These are phyloP conservation scores for Trypanosoma vivax DNA, from an alignment of 208 protist species.

Conservation along the genomic window DNA sequence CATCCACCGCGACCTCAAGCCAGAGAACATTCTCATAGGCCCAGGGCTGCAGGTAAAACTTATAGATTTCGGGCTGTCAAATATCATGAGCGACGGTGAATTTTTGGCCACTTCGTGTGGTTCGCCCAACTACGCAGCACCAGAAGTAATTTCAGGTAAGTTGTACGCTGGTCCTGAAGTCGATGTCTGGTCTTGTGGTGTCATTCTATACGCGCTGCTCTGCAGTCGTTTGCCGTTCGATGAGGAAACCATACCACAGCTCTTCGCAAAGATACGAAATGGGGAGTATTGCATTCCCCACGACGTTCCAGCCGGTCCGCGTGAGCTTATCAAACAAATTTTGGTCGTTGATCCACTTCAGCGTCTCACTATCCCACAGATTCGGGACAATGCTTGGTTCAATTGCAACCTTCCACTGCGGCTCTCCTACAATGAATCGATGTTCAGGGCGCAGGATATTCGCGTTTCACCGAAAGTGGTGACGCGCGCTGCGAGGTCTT, in stretches of 20 bases:
- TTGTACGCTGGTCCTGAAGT: slow-evolving; percentile 90
- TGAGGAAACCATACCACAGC: slow-evolving; percentile 80
- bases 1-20: slow-evolving; percentile 92
- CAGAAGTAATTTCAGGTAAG: slow-evolving; percentile 91
- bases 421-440: slow-evolving; percentile 68
- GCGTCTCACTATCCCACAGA: slow-evolving; percentile 85
- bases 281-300: slow-evolving; percentile 78
- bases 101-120: slow-evolving; percentile 91
- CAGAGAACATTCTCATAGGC: slow-evolving; percentile 91
- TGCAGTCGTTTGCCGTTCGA: slow-evolving; percentile 92
- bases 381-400: slow-evolving; percentile 89
- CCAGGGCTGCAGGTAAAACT: slow-evolving; percentile 89
- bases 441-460: slow-evolving; percentile 59
- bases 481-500: slow-evolving; percentile 45
- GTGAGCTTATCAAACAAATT: slow-evolving; percentile 83
- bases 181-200: slow-evolving; percentile 94
- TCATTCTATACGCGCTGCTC: slow-evolving; percentile 93
- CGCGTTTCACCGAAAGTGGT: slow-evolving; percentile 63
- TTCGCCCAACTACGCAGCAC: slow-evolving; percentile 92
- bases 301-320: slow-evolving; percentile 39
- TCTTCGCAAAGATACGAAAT: slow-evolving; percentile 91
- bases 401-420: slow-evolving; percentile 71
- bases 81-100: slow-evolving; percentile 88
- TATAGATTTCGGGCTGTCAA: slow-evolving; percentile 94
- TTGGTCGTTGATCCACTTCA: slow-evolving; percentile 86